These are phyloP conservation scores for Tripterygium wilfordii DNA, from an alignment of 177 flowering plant genomes.

Conservation along the genomic window DNA sequence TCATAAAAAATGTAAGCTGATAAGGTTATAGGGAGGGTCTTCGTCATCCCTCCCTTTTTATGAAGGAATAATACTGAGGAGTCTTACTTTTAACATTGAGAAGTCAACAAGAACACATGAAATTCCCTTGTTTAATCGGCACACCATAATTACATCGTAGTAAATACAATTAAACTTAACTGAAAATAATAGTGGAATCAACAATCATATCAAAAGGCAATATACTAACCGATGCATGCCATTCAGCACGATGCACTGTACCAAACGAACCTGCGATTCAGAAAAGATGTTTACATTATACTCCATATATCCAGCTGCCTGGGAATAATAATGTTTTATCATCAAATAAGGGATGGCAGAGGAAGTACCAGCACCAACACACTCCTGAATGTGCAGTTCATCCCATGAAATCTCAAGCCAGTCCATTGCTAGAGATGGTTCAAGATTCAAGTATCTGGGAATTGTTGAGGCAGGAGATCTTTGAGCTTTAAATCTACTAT, in stretches of 20 bases:
- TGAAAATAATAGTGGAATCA: too few species aligned
- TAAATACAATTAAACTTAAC: too few species aligned
- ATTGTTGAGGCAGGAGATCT: slow-evolving; percentile 22
- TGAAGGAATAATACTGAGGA: too few species aligned
- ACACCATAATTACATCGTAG: too few species aligned
- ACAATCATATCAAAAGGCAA: too few species aligned
- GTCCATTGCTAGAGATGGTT: slow-evolving; percentile 95
- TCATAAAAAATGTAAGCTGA: too few species aligned
- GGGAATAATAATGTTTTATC: background rate
- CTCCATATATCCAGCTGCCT: background rate
- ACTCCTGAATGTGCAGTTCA: slow-evolving; percentile 83
- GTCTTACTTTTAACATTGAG: too few species aligned
- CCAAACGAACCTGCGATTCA: slow-evolving; percentile 82
- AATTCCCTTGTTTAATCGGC: too few species aligned
- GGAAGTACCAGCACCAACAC: slow-evolving; percentile 85
- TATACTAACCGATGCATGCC: slow-evolving; percentile 97
- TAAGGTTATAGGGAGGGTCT: too few species aligned
- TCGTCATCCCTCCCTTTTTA: too few species aligned
- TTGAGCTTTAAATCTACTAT: slow-evolving; percentile 11
- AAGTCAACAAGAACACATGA: too few species aligned
- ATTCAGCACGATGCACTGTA: slow-evolving; percentile 96
- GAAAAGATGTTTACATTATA: background rate
- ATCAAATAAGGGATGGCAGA: background rate
- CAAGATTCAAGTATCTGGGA: slow-evolving; percentile 70
- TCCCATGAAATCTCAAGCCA: slow-evolving; percentile 99